Conservation (phyloP, 768 basidiomycete species). For the Pulveroboletus sp. region DNA sequence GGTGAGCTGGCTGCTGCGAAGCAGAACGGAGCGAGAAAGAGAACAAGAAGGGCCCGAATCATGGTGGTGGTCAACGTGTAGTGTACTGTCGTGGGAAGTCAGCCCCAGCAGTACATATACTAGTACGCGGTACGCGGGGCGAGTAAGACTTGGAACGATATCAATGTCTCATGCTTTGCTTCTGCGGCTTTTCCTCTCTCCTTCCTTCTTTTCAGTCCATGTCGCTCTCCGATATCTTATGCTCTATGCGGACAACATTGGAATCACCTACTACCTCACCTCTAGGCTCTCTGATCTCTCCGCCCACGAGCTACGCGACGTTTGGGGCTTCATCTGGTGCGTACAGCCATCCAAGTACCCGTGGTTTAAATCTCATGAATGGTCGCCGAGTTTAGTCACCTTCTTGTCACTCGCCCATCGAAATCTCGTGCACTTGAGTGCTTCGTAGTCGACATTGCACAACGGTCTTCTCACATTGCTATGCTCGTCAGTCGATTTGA, state of each 20-base stretch:
- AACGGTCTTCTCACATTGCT: slow-evolving; percentile 90
- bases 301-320: slow-evolving; percentile 68
- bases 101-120: background rate
- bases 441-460: slow-evolving; percentile 85
- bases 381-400: slow-evolving; percentile 55
- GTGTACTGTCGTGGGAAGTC: slow-evolving; percentile 15
- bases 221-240: slow-evolving; percentile 87
- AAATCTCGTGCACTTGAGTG: slow-evolving; percentile 89
- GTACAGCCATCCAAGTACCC: slow-evolving; percentile 6
- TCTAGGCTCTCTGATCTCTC: slow-evolving; percentile 64
- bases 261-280: slow-evolving; percentile 87
- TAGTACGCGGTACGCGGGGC: too few species aligned
- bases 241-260: slow-evolving; percentile 80
- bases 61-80: slow-evolving; percentile 9
- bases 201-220: slow-evolving; percentile 90
- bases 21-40: slow-evolving; percentile 29
- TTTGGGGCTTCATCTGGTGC: slow-evolving; percentile 89
- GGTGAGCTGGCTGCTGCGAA: slow-evolving; percentile 27
- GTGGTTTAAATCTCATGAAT: slow-evolving; percentile 9
- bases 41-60: slow-evolving; percentile 26
- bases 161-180: slow-evolving; percentile 72
- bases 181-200: slow-evolving; percentile 87
- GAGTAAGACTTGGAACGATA: background rate
- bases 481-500: slow-evolving; percentile 70
- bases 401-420: slow-evolving; percentile 89